Base-by-base conservation (phyloP, 108 stramenopile genomes). In the Aureococcus anophagefferens region DNA sequence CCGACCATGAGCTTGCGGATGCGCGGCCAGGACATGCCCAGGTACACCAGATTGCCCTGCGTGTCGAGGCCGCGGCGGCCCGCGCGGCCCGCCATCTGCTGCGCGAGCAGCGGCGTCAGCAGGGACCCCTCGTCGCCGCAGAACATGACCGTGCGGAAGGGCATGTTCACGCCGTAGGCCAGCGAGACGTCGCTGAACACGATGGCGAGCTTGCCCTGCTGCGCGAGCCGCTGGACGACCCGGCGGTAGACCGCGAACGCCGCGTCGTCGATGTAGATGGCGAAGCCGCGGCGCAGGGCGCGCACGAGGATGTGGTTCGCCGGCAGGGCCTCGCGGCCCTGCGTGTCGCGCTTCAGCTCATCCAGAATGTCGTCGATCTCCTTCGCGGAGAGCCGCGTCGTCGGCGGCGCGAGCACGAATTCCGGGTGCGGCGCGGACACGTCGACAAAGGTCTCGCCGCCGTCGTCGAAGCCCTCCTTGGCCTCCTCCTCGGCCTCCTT, bases 151-250 rank as follows among this genome's bases (percentile, higher is more conserved):
- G 93, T 90, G 72, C 98, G 92, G 94, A 98, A 98, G 21, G 98
- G 98, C 98, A 98, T 98, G 84, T 98, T 98, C 21, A 98, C 96
- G 40, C 98, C 98, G 79, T 97, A 98, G 0, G 98, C 98, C 63
- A 98, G 86, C n/a, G 94, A 94, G 66, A 91, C 88, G 76, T 98
- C 98, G 46, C 92, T 93, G 68, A 98, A 96, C 17, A 98, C 98
- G 71, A 98, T 93, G n/a, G 92, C 96, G 29, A 98, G 85, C 74
- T 94, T 93, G 72, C 96, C 98, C 79, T 96, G 91, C 76, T 95
- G 94, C 33, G 98, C 98, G 33, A 98, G 82, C 79, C 91, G 89
- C 81, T 97, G 96, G 63, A 98, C 95, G 67, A 95, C 91, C 40
- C 98, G 87, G 30, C 96, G 92, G 83, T 98, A 98, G 73, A 91